Percentiles rank a stretch among this genome's conserved stretches.
These are phyloP conservation scores for Penicillium oxalicum DNA, from an alignment of 2,329 filamentous ascomycete genomes.

Conservation along the genomic window DNA sequence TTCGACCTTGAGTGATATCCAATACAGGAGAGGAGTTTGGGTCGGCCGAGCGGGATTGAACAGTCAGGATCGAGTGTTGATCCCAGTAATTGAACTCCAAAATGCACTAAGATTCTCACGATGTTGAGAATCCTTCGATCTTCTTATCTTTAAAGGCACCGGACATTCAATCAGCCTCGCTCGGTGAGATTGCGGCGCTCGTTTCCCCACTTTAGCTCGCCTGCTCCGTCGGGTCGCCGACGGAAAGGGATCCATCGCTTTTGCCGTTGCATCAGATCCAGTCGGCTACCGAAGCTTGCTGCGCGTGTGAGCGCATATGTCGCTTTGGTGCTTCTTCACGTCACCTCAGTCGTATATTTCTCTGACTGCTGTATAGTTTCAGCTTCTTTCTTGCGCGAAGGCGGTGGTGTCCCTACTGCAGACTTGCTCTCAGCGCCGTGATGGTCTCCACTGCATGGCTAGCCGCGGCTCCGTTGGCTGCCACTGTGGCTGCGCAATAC, in stretches of 20 bases:
- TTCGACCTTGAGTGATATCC: no score
- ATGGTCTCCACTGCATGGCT: constrained; percentile 7
- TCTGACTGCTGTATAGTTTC: no score
- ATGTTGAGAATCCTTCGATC: no score
- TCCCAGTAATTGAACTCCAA: background rate
- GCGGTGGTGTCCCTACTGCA: no score
- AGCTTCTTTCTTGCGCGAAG: no score
- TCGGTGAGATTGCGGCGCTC: background rate
- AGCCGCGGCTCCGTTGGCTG: constrained; percentile 15
- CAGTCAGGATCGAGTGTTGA: no score
- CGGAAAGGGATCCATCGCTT: background rate
- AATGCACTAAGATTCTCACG: background rate
- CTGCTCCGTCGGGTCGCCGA: background rate
- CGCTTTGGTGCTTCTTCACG: background rate
- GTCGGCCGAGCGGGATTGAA: no score
- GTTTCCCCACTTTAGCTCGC: background rate
- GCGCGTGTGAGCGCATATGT: background rate
- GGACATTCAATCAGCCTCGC: background rate
- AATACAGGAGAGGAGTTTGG: no score
- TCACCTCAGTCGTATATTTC: no score
- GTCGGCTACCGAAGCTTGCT: background rate
- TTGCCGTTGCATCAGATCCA: background rate
- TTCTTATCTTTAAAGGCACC: no score
- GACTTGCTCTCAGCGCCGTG: background rate
- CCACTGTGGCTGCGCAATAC: constrained; percentile 25